Conservation (phyloP, 176 grass and related monocot genomes). For the Triticum turgidum region DNA sequence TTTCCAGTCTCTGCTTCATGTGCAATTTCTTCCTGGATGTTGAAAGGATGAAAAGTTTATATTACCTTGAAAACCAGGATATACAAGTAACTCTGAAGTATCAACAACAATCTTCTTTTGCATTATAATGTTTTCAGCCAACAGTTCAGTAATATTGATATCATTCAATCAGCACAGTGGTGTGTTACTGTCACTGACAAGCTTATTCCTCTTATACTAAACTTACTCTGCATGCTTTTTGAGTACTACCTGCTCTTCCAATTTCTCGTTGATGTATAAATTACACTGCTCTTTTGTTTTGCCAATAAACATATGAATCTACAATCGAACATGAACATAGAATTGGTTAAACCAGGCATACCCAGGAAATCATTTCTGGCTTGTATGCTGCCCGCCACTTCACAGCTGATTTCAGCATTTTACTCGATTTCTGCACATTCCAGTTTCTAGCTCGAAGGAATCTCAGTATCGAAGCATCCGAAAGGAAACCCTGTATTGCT, state of each 20-base stretch:
- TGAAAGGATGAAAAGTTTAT: constrained; percentile 13
- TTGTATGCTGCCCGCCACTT: constrained; percentile 70
- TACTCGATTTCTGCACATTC: constrained; percentile 69
- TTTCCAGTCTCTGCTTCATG: constrained; percentile 81
- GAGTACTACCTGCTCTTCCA: not conserved
- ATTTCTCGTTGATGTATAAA: not conserved
- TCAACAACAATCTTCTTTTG: not conserved
- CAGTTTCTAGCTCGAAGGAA: constrained; percentile 71
- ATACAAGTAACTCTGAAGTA: not conserved
- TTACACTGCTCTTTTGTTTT: not conserved
- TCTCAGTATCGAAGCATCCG: constrained; percentile 49
- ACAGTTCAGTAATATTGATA: not conserved
- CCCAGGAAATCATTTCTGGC: constrained; percentile 66
- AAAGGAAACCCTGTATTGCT: constrained; percentile 52
- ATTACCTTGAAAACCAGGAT: not conserved
- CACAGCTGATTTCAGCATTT: constrained; percentile 64
- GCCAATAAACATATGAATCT: not conserved
- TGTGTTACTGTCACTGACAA: not conserved
- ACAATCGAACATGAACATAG: not conserved
- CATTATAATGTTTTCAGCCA: not conserved
- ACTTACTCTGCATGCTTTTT: not conserved
- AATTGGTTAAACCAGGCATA: constrained; percentile 23
- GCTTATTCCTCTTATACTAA: not conserved
- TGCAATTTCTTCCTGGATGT: constrained; percentile 61
- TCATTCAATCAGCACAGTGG: not conserved